Evolutionary conservation across 495 filamentous ascomycete genomes (phyloP).

Genomic region (Stereocaulon alpinum): DNA sequence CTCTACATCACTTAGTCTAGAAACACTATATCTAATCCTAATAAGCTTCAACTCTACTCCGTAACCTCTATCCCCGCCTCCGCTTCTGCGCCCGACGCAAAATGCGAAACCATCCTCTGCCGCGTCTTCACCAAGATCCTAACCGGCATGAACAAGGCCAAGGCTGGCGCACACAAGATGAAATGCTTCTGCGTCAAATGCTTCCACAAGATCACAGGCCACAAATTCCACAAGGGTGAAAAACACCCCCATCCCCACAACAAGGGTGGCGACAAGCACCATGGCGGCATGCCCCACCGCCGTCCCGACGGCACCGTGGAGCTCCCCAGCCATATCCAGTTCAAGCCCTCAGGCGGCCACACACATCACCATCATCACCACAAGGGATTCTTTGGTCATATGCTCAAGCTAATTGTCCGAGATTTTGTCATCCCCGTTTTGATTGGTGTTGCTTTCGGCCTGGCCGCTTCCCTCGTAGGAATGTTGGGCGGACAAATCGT

Average conservation of each 20-base stretch:
- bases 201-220: conserved; percentile 14
- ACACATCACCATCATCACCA: conserved; percentile 28
- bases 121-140: conserved; percentile 21
- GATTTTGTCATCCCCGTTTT: conserved; percentile 42
- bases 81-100: conserved; percentile 15
- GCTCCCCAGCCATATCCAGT: conserved; percentile 23
- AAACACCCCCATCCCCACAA: conserved; percentile 1
- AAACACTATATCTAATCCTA: neutral
- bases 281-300: conserved; percentile 9
- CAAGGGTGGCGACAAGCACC: conserved; percentile 2
- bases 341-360: conserved; percentile 24
- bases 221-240: neutral
- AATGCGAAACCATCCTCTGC: conserved; percentile 22
- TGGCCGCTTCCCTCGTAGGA: conserved; percentile 42
- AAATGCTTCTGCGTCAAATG: conserved; percentile 23
- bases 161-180: conserved; percentile 17
- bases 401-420: conserved; percentile 22
- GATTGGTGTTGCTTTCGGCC: conserved; percentile 39
- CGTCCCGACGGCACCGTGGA: conserved; percentile 14
- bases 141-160: conserved; percentile 16
- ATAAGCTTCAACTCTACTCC: conserved; percentile 15
- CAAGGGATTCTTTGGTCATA: conserved; percentile 25
- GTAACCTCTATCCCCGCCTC: conserved; percentile 12
- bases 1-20: neutral
- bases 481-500: conserved; percentile 43